Base-by-base conservation (phyloP, 441 rosid species). In the Adansonia rubrostipa region DNA sequence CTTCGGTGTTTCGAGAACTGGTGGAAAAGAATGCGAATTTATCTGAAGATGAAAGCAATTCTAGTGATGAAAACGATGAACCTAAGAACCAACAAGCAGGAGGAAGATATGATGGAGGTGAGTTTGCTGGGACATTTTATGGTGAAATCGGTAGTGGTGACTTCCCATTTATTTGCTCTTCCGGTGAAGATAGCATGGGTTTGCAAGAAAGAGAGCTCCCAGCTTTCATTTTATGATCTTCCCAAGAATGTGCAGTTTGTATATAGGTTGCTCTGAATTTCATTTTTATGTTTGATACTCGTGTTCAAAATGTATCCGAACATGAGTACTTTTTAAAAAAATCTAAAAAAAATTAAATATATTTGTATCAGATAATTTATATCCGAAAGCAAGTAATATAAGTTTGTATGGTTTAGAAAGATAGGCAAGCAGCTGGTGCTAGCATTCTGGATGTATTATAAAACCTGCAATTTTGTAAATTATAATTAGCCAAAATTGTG, bases 1-100 rank as follows among this genome's bases (percentile, higher is more conserved):
- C 94, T 51, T 87, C 90, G 0, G 65, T 87, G 42, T 90, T 90
- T 73, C 83, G 73, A 70, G 89, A 90, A 56, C 56, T 89, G 78
- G 86, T 89, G 13, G 88, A 87, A 82, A 85, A 85, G 91, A 90
- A 88, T 45, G 75, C 88, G 3, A 86, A 60, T 48, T 66, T 79
- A 9, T 80, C 82, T 0, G 85, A 76, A 65, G 89, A 87, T 63
- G 90, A 85, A n/a, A 75, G 28, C 48, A 64, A 47, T 54, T 4
- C 1, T 15, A 51, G 57, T 1, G 85, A 87, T 22, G 87, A 77
- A 5, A 86, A 81, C 1, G 85, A 81, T 42, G 87, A 80, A 66
- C 70, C 77, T 6, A 84, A 81, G 78, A 79, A 82, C 71, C 85
- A 66, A 64, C 78, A 73, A 9, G 77, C 33, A 58, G 74, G 78